phyloP scores from a whole-genome alignment of 139 green algal species.

The Chlamydomonas sp. region DNA sequence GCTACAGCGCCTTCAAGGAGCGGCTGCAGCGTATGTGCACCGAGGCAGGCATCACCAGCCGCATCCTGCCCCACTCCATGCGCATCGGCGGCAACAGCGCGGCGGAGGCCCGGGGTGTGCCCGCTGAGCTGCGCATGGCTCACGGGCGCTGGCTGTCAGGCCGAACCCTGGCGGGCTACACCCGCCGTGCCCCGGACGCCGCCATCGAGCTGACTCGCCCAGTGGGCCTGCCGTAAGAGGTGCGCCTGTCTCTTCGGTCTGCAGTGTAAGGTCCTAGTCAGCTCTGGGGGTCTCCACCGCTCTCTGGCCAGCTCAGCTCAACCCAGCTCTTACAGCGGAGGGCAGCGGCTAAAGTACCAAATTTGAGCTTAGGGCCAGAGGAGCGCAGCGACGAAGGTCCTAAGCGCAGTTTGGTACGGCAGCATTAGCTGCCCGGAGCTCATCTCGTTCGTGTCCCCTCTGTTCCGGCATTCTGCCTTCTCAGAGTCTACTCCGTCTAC shows the following conservation, averaged over 20 bases:
- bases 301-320: too few species aligned
- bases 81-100: constrained; percentile 12
- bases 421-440: too few species aligned
- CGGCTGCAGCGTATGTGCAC: neutral
- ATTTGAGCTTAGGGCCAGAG: too few species aligned
- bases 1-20: neutral
- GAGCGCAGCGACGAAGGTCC: too few species aligned
- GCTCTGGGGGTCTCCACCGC: too few species aligned
- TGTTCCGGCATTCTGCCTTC: neutral
- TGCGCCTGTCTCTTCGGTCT: neutral
- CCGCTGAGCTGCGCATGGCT: neutral
- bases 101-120: neutral
- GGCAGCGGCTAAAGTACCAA: too few species aligned
- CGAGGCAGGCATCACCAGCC: neutral
- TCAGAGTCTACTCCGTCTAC: neutral
- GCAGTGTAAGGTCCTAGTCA: neutral
- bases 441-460: too few species aligned
- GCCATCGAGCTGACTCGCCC: neutral
- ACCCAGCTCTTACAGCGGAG: too few species aligned
- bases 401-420: too few species aligned
- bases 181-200: neutral
- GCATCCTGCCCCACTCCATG: neutral
- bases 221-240: neutral
- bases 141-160: constrained; percentile 3
- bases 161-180: constrained; percentile 15